Base-by-base conservation (phyloP, 1,139 yeast genomes). In the Wickerhamomyces sp. region DNA sequence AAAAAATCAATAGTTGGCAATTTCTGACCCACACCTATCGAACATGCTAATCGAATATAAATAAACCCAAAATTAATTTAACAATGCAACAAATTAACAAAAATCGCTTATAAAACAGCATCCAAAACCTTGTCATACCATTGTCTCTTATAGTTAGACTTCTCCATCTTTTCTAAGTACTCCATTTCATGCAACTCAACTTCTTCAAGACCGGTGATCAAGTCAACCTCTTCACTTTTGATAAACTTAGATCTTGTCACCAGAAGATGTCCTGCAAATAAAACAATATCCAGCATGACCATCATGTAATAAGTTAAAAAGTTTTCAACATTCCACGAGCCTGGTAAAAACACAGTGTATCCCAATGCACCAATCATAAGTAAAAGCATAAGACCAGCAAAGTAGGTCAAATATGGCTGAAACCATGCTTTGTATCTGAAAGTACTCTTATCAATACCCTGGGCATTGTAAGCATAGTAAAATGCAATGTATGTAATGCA, bases 241-340 rank as follows among this genome's bases (percentile, higher is more conserved):
- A 59, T 63, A 61, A 76, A 64, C 47, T 70, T 72, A 20, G 84
- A 74, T 37, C 72, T 63, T 56, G 67, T 70, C 15, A 79, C 33
- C 6, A 72, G 31, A 52, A 82, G 82, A 68, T 80, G 81, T 17
- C 57, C 64, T n/a, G 79, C 43, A 47, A 69, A 82, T 19, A 83
- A 67, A 7, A 60, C 76, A 35, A 81, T 58, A 51, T 80, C 80
- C 31, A 84, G 60, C 40, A 81, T 80, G 20, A 81, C 67, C 81
- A 83, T 77, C 50, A 84, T 61, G 55, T 83, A 84, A 69, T 54
- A 46, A 24, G 82, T 81, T 43, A 83, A 60, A 52, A 84, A 85
- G 26, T 78, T 70, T 47, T 78, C 64, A 17, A 70, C 58, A 36
- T 63, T 61, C 92, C 92, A 85, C 33, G 59, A 50, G 6, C 83